phyloP scores from a whole-genome alignment of 208 protist genomes.

The Trypanosoma conorhini region DNA sequence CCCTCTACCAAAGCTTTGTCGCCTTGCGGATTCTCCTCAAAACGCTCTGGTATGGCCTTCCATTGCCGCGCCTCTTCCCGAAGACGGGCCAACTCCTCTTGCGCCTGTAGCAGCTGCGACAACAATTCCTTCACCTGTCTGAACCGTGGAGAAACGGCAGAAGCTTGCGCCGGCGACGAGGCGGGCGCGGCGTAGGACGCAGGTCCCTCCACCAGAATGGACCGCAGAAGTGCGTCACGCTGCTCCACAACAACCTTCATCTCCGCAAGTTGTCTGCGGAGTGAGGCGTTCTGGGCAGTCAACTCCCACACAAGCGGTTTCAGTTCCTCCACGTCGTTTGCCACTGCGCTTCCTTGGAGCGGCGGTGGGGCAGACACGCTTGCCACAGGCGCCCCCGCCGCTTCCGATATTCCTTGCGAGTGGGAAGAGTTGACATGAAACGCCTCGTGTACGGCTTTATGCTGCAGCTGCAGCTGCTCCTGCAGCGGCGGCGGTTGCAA shows the following conservation, averaged over 20 bases:
- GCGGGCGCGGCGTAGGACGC: not conserved
- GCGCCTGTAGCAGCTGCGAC: not conserved
- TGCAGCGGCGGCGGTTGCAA: not conserved
- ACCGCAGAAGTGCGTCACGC: conserved; percentile 4
- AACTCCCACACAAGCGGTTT: conserved; percentile 15
- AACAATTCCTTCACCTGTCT: not conserved
- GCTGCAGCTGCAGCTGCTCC: too few relatives aligned
- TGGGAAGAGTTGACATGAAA: not conserved
- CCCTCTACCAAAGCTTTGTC: not conserved
- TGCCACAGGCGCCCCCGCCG: not conserved
- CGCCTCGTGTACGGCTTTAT: not conserved
- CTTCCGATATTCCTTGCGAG: not conserved
- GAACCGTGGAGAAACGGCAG: not conserved
- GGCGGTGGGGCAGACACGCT: not conserved
- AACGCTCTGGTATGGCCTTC: not conserved
- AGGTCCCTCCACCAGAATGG: not conserved
- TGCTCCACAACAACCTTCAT: conserved; percentile 17
- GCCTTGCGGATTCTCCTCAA: not conserved
- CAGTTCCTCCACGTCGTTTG: conserved; percentile 1
- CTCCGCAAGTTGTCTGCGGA: conserved; percentile 19
- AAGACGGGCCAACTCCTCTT: conserved; percentile 10
- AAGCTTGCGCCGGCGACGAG: not conserved
- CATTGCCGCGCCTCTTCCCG: conserved; percentile 2
- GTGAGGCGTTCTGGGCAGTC: conserved; percentile 3
- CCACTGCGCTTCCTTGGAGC: not conserved